Conservation (phyloP, 1,139 yeast species). For the Hemisphaericaspora subhashii region DNA sequence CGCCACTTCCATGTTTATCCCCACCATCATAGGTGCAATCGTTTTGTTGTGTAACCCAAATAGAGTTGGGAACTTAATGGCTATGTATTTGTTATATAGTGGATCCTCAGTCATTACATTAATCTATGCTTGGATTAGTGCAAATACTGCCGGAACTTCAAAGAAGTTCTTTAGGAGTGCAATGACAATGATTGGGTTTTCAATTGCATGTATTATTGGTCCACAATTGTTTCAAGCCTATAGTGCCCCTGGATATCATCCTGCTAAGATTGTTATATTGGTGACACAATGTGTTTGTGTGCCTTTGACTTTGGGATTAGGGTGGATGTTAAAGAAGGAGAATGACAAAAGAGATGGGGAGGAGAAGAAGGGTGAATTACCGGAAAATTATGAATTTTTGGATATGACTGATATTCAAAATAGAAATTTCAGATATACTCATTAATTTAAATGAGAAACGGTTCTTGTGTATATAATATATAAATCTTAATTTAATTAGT, state of each 20-base stretch:
- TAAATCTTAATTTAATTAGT: background rate
- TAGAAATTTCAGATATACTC: constrained; percentile 32
- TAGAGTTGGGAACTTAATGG: constrained; percentile 33
- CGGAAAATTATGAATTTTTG: constrained; percentile 27
- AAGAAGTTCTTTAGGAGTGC: constrained; percentile 32
- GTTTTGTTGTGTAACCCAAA: constrained; percentile 28
- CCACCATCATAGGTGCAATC: constrained; percentile 38
- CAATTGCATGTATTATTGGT: constrained; percentile 38
- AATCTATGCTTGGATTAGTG: constrained; percentile 35
- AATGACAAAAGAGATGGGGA: constrained; percentile 26
- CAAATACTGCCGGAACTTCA: constrained; percentile 39
- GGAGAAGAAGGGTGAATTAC: constrained; percentile 14
- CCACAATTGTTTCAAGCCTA: constrained; percentile 39
- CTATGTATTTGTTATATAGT: constrained; percentile 36
- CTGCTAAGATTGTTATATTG: constrained; percentile 38
- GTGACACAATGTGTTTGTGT: constrained; percentile 31
- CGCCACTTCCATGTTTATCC: constrained; percentile 31
- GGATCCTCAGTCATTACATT: constrained; percentile 38
- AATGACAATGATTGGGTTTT: constrained; percentile 35
- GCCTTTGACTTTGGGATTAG: constrained; percentile 29
- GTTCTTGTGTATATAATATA: constrained; percentile 1
- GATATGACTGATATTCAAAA: constrained; percentile 41
- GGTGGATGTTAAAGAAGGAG: constrained; percentile 25
- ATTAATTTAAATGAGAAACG: constrained; percentile 13
- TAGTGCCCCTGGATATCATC: constrained; percentile 28